phyloP scores from a whole-genome alignment of 2,329 filamentous ascomycete species.

The Fusarium newnesense region DNA sequence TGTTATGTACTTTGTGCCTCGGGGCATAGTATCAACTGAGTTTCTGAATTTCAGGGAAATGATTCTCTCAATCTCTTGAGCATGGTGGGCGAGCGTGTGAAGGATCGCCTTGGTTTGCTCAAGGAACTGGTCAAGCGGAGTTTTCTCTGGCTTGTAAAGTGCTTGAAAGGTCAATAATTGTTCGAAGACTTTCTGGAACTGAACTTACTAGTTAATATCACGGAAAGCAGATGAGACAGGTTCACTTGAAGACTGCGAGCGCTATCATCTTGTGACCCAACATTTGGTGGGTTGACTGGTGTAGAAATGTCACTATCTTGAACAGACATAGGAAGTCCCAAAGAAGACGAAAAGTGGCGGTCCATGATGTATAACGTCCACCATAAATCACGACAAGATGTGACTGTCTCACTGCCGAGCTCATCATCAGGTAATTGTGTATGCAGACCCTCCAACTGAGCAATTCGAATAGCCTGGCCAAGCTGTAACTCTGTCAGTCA shows the following conservation, averaged over 20 bases:
- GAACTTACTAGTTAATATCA: slow-evolving; percentile 49
- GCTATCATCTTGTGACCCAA: slow-evolving; percentile 43
- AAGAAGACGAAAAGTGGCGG: slow-evolving; percentile 51
- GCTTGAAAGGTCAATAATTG: slow-evolving; percentile 34
- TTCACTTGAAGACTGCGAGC: slow-evolving; percentile 50
- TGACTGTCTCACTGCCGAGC: slow-evolving; percentile 46
- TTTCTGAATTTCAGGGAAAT: slow-evolving; percentile 49
- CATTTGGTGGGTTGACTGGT: slow-evolving; percentile 42
- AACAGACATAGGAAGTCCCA: slow-evolving; percentile 52
- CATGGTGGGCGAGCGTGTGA: slow-evolving; percentile 50
- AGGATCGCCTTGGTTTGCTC: slow-evolving; percentile 51
- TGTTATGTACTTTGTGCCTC: slow-evolving; percentile 51
- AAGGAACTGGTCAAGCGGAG: slow-evolving; percentile 48
- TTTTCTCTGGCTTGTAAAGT: slow-evolving; percentile 50
- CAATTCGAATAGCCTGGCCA: slow-evolving; percentile 53
- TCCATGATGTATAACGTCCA: slow-evolving; percentile 56
- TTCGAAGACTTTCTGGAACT: fast-evolving
- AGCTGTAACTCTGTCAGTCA: slow-evolving; percentile 40
- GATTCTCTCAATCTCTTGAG: slow-evolving; percentile 52
- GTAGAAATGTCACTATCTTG: slow-evolving; percentile 54
- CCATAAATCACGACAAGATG: slow-evolving; percentile 52
- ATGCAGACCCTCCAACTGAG: slow-evolving; percentile 54
- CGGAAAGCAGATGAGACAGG: slow-evolving; percentile 49
- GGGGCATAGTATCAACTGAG: slow-evolving; percentile 49
- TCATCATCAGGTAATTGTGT: slow-evolving; percentile 52